Evolutionary conservation across 2,329 filamentous ascomycete species (phyloP), one percentile per base, ranked within the genome.

Genomic region (Pseudofabraea citricarpa): DNA sequence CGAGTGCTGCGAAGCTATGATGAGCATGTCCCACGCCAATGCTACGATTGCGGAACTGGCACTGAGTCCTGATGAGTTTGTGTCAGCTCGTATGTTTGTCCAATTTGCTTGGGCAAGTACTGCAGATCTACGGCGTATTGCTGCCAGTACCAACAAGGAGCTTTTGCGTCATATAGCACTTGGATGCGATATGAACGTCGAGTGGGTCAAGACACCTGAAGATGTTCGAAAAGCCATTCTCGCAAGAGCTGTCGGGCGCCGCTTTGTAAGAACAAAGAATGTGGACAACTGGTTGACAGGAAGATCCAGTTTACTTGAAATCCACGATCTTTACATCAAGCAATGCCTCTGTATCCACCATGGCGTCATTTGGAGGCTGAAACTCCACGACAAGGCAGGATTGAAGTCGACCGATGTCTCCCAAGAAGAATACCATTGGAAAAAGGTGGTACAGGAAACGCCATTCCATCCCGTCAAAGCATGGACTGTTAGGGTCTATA

Each of bases 101-200:
- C 61, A 66, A 43, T 50, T 66, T 6, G 57, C 59, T 6, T 55
- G 54, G 15, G 57, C 55, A 29, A 56, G 61, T 29, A 46, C 54
- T 18, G 36, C 44, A 7, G 51, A 47, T 2, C 48, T 65, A 2
- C 37, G 49, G 7, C 50, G 52, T 22, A 55, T 64, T 16, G 46
- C 55, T 24, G 49, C 52, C 6, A 57, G 55, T 29, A 62, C 59
- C 6, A 63, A 61, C 37, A 49, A 52, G 21, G 56, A 60, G 46
- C 44, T 67, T 8, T 53, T 66, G 47, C 57, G 56, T 21, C 61
- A 65, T 37, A 56, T 67, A 1, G 62, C 59, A 40, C 51, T 64
- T 13, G 58, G 56, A 12, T 45, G 62, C 20, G 49, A 59, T 19
- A 58, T 65, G 20, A 61, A 65, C 36, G 44, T 53, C 6, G 50